These are phyloP conservation scores for Coccinonectria pachysandricola DNA, from an alignment of 2,329 filamentous ascomycete species.

Conservation along the genomic window DNA sequence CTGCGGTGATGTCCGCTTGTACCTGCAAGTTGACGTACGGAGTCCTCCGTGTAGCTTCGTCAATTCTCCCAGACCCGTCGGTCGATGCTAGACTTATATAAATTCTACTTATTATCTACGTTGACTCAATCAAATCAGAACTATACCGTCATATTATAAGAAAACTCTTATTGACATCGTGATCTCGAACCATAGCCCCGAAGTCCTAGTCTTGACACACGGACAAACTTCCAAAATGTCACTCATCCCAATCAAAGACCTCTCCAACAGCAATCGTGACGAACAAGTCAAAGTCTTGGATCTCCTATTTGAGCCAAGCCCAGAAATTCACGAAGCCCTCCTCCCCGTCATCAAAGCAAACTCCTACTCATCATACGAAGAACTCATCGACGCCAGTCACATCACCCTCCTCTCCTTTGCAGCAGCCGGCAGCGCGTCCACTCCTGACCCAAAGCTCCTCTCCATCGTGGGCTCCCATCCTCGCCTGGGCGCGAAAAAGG, in stretches of 20 bases:
- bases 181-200: too few species aligned
- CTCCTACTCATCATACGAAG: slow-evolving; percentile 55
- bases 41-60: too few species aligned
- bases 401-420: slow-evolving; percentile 51
- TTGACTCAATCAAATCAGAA: too few species aligned
- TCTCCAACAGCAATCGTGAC: slow-evolving; percentile 45
- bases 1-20: too few species aligned
- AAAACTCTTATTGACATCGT: too few species aligned
- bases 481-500: slow-evolving; percentile 68
- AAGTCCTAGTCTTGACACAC: too few species aligned
- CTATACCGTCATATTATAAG: too few species aligned
- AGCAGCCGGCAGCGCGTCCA: slow-evolving; percentile 35
- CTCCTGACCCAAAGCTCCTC: slow-evolving; percentile 46
- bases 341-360: slow-evolving; percentile 50
- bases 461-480: slow-evolving; percentile 74
- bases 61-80: too few species aligned
- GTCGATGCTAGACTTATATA: too few species aligned
- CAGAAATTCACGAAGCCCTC: slow-evolving; percentile 61
- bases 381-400: slow-evolving; percentile 58
- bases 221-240: too few species aligned
- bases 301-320: slow-evolving; percentile 74
- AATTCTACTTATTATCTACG: too few species aligned
- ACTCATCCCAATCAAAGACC: slow-evolving; percentile 46
- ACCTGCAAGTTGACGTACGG: too few species aligned
- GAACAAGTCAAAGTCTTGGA: slow-evolving; percentile 55